Percentiles rank a stretch among this genome's conserved stretches.
Evolutionary conservation across 331 rosid species (phyloP).

Genomic region (Malus hybrid): DNA sequence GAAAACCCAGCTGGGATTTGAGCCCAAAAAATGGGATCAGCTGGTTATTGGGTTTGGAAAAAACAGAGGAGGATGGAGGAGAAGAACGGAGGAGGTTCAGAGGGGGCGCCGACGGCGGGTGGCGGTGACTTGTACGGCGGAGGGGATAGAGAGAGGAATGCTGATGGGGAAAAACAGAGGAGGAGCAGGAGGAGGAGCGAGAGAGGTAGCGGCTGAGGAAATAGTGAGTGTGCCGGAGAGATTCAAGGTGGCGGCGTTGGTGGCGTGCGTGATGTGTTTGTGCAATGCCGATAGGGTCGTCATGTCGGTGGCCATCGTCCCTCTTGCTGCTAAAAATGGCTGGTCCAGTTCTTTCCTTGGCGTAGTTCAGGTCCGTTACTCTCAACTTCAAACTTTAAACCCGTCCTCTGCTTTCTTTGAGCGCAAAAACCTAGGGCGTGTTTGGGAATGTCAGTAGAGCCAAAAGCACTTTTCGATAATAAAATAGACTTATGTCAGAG

Average conservation of each 20-base stretch:
- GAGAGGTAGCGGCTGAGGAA: conserved; percentile 5
- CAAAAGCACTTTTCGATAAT: no score
- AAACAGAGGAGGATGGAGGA: conserved; percentile 22
- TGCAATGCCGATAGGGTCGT: conserved; percentile 92
- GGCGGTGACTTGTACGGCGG: conserved; percentile 27
- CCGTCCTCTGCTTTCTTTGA: background rate
- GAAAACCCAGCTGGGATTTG: conserved; percentile 27
- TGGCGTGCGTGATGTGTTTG: conserved; percentile 81
- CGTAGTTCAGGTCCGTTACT: conserved; percentile 60
- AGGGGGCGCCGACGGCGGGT: conserved; percentile 5
- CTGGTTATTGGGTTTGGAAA: background rate
- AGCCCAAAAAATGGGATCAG: conserved; percentile 21
- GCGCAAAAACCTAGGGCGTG: no score
- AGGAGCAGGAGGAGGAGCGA: conserved; percentile 10
- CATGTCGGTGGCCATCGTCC: conserved; percentile 93
- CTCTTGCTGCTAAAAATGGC: conserved; percentile 68
- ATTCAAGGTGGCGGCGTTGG: conserved; percentile 61
- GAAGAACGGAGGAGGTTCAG: conserved; percentile 24
- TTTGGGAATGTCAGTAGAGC: no score
- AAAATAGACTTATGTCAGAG: no score
- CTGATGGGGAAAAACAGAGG: conserved; percentile 15
- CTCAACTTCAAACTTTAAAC: background rate
- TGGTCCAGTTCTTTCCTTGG: conserved; percentile 88
- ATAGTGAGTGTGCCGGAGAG: conserved; percentile 58
- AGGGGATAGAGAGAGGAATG: conserved; percentile 31